Conservation (phyloP, 2,329 filamentous ascomycete species). For the Botrytis galanthina region DNA sequence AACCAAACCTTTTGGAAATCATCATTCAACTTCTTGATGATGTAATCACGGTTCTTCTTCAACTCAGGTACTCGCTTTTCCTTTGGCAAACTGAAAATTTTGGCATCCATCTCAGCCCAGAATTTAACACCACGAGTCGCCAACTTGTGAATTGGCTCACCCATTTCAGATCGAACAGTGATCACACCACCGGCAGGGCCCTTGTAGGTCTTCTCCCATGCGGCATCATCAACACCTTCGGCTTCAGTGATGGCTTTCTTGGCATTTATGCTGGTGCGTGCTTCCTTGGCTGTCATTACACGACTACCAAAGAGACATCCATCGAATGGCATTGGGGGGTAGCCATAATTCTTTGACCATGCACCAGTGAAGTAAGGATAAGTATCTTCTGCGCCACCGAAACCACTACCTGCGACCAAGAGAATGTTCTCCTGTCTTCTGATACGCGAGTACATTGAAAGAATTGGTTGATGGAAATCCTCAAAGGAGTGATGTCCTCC, state of each 20-base stretch:
- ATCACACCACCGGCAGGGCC: constrained; percentile 89
- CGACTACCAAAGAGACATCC: constrained; percentile 87
- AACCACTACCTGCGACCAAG: constrained; percentile 85
- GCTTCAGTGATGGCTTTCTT: constrained; percentile 90
- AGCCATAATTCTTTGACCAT: constrained; percentile 85
- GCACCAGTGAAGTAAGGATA: constrained; percentile 88
- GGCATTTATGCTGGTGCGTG: constrained; percentile 79
- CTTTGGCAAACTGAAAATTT: constrained; percentile 92
- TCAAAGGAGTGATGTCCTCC: constrained; percentile 94
- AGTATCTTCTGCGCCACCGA: constrained; percentile 84
- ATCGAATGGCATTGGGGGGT: constrained; percentile 91
- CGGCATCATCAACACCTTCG: constrained; percentile 72
- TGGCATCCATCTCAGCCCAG: constrained; percentile 99
- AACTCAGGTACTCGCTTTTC: constrained; percentile 86
- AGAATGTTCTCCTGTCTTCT: constrained; percentile 84
- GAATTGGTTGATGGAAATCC: constrained; percentile 89
- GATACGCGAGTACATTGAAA: constrained; percentile 88
- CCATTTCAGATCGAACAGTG: constrained; percentile 98
- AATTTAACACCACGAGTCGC: constrained; percentile 93
- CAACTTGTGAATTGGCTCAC: constrained; percentile 98
- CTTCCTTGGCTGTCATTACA: constrained; percentile 94
- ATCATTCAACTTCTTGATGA: constrained; percentile 93
- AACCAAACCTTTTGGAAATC: constrained; percentile 99
- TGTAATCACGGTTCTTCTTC: constrained; percentile 83
- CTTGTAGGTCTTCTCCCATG: constrained; percentile 95